These are phyloP conservation scores for Cladosporium sp. DNA, from an alignment of 2,329 filamentous ascomycete species.

Conservation along the genomic window DNA sequence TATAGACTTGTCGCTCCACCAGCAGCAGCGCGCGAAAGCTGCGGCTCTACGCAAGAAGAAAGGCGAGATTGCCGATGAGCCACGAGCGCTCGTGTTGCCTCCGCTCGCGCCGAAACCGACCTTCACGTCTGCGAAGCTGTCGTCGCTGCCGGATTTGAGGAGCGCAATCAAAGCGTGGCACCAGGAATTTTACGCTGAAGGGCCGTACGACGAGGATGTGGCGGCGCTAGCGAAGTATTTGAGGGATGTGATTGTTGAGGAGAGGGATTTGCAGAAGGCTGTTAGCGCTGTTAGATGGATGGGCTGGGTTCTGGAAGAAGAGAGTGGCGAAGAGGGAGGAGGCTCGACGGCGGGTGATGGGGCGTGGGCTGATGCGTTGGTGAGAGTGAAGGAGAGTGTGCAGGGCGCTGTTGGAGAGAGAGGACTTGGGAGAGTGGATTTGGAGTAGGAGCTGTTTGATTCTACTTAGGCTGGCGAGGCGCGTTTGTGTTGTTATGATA, in stretches of 20 bases:
- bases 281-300: slow-evolving; percentile 69
- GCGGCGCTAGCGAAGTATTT: slow-evolving; percentile 74
- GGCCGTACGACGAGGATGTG: slow-evolving; percentile 78
- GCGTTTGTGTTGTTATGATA: background rate
- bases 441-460: slow-evolving; percentile 30
- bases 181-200: slow-evolving; percentile 67
- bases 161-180: slow-evolving; percentile 78
- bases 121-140: slow-evolving; percentile 63
- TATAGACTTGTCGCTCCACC: slow-evolving; percentile 39
- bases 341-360: slow-evolving; percentile 10
- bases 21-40: slow-evolving; percentile 26
- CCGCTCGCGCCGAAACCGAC: slow-evolving; percentile 57
- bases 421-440: slow-evolving; percentile 49
- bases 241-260: slow-evolving; percentile 68
- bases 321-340: slow-evolving; percentile 14
- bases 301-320: slow-evolving; percentile 42
- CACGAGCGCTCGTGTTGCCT: slow-evolving; percentile 48
- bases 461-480: background rate
- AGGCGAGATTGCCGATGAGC: slow-evolving; percentile 25
- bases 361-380: slow-evolving; percentile 43
- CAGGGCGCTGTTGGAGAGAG: slow-evolving; percentile 46
- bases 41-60: slow-evolving; percentile 25
- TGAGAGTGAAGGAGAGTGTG: slow-evolving; percentile 46
- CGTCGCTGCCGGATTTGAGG: slow-evolving; percentile 64
- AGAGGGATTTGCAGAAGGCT: slow-evolving; percentile 76